Evolutionary conservation across 148 eudicot genomes (phyloP), one percentile per base, ranked within the genome.

Genomic region (Rhododendron williamsianum): DNA sequence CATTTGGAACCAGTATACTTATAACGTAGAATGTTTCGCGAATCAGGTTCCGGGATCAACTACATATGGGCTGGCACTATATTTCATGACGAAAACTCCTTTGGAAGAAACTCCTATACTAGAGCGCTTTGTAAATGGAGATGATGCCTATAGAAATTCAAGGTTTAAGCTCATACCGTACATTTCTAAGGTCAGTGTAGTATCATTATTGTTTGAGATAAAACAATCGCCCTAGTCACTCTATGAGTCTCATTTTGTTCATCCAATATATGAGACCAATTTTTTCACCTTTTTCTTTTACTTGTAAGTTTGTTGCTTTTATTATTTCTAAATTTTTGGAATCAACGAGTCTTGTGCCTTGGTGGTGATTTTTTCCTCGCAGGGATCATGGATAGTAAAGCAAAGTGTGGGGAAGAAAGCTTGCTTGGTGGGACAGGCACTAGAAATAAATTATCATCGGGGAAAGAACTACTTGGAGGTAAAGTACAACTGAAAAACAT

Each of bases 371-470:
- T 81, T 84, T 18, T 65, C 38, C 18, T 81, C 72, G 15, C 83
- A 94, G 98, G 98, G 98, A n/a, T 91, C 98, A 19, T 93, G 98
- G 98, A 89, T 94, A 87, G 98, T 94, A 8, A 94, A 92, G 91
- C 95, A 94, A 83, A 94, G 93, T 76, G 95, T 93, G 16, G 93
- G 95, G 77, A 92, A 91, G 90, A 94, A 92, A 88, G 92, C 95
- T 78, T 91, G 95, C 81, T 88, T 94, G 87, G 81, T 93, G 5
- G 96, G 96, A 86, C 93, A 92, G 87, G 92, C 93, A 33, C 94
- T 94, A 45, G 93, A 93, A 84, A 84, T 90, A 76, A 87, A 86
- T 77, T 93, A 93, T 82, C 86, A 85, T 78, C 91, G 88, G 21
- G 95, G 98, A 41, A 91, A 88, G 74, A 94, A 94, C 88, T 94